Conservation (phyloP, 2,329 filamentous ascomycete species). For the Amesomyces nigricolor region DNA sequence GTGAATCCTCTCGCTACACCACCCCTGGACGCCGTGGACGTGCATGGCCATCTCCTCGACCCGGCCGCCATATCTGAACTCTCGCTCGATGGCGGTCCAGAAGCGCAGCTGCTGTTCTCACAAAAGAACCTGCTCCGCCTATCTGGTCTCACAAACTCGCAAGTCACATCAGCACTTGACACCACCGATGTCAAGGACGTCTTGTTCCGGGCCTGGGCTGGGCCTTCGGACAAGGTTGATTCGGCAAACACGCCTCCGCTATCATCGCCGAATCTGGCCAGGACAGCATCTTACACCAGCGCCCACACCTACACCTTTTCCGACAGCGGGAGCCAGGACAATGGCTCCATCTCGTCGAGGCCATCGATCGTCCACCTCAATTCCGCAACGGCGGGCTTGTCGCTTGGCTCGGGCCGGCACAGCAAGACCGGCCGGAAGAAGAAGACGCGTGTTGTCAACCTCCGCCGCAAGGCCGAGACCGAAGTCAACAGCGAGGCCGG, state of each 20-base stretch:
- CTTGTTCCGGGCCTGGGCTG: slow-evolving; percentile 89
- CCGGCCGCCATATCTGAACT: slow-evolving; percentile 69
- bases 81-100: slow-evolving; percentile 70
- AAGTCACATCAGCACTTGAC: slow-evolving; percentile 84
- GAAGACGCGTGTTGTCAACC: slow-evolving; percentile 77
- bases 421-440: slow-evolving; percentile 65
- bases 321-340: slow-evolving; percentile 59
- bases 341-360: slow-evolving; percentile 60
- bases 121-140: slow-evolving; percentile 87
- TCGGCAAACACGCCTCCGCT: slow-evolving; percentile 43
- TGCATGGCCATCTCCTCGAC: slow-evolving; percentile 70
- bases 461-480: slow-evolving; percentile 53
- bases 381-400: slow-evolving; percentile 57
- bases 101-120: slow-evolving; percentile 86
- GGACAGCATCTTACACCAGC: slow-evolving; percentile 56
- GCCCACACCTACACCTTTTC: slow-evolving; percentile 67
- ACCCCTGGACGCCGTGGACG: slow-evolving; percentile 76
- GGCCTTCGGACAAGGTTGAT: slow-evolving; percentile 66
- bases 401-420: slow-evolving; percentile 54
- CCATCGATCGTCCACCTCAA: slow-evolving; percentile 59
- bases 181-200: slow-evolving; percentile 86
- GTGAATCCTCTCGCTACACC: slow-evolving; percentile 78
- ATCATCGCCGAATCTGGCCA: slow-evolving; percentile 50
- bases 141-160: slow-evolving; percentile 76
- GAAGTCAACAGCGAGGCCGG: slow-evolving; percentile 31